A percentile compares a stretch with the other conserved stretches of the same genome.
phyloP scores from a whole-genome alignment of 306 rosid genomes.

The Echinosophora koreensis region DNA sequence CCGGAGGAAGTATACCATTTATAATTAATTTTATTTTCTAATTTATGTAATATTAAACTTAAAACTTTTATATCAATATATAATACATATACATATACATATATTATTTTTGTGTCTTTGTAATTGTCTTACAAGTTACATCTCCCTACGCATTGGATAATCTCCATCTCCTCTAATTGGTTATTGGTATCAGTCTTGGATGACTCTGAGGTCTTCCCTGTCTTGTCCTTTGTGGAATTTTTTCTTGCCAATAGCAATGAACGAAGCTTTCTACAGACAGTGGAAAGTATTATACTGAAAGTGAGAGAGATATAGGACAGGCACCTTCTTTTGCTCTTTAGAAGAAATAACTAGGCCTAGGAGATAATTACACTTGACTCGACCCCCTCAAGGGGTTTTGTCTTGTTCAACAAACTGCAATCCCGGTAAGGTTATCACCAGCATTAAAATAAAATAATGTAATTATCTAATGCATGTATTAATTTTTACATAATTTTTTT shows the following conservation, averaged over 20 bases:
- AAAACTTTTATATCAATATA: background rate
- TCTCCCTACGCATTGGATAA: background rate
- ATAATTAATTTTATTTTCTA: no score
- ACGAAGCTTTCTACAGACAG: slow-evolving; percentile 17
- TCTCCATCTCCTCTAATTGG: background rate
- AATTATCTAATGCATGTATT: background rate
- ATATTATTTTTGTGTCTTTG: background rate
- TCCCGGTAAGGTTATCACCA: background rate
- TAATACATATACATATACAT: background rate
- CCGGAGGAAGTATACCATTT: no score
- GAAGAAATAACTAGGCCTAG: background rate
- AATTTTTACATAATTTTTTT: background rate
- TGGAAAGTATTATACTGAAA: slow-evolving; percentile 45
- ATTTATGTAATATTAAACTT: no score
- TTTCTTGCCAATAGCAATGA: slow-evolving; percentile 28
- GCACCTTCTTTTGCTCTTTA: background rate
- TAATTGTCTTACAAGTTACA: background rate
- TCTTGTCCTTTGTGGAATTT: background rate
- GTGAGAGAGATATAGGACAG: background rate
- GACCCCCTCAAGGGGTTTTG: background rate
- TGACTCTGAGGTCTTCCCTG: background rate
- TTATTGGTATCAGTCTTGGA: background rate
- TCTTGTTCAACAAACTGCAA: background rate
- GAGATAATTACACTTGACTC: background rate
- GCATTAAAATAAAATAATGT: no score